Evolutionary conservation across 441 rosid genomes (phyloP), one percentile per base, ranked within the genome.

Genomic region (Populus hybrid): DNA sequence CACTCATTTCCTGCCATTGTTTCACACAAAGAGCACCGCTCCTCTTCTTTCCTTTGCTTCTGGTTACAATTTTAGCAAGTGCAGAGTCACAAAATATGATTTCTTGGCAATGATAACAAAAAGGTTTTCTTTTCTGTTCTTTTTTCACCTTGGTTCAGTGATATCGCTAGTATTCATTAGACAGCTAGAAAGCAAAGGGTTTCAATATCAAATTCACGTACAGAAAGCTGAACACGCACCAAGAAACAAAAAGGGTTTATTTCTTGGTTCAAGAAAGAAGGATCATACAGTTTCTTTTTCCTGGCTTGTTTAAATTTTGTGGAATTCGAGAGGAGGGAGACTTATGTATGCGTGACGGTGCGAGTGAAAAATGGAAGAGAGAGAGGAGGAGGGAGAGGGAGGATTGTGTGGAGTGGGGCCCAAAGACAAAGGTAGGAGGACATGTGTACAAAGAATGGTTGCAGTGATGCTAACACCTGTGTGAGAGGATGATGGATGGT

Each of bases 1-100:
- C 99, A 95, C 89, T 93, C 98, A 85, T 95, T 93, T 64, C 97
- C 98, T 1, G 98, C 98, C 99, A 92, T 93, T 30, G 32, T 30
- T 30, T 30, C 32, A 30, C 32, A 30, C 4, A 3, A 30, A 30
- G 32, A 30, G 0, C 32, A 30, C 32, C 71, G 5, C 36, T 36
- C 67, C 63, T 7, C 12, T 3, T 12, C 24, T n/a, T 16, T 28
- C 36, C 67, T 32, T 9, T 18, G 42, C 35, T 24, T 71, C 36
- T n/a, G 8, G 6, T 32, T 35, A 7, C 0, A 38, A 9, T 30
- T 18, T 40, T 21, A 54, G 1, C 10, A 16, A 10, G 20, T 36
- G 3, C 40, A 18, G 8, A 40, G 54, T 42, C 38, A 21, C 6
- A 23, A 70, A 70, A 38, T 70, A 40, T 54, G 63, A 2, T 54